These are phyloP conservation scores for Lobosporangium transversale DNA, from an alignment of 192 early-diverging fungal species.

Conservation along the genomic window DNA sequence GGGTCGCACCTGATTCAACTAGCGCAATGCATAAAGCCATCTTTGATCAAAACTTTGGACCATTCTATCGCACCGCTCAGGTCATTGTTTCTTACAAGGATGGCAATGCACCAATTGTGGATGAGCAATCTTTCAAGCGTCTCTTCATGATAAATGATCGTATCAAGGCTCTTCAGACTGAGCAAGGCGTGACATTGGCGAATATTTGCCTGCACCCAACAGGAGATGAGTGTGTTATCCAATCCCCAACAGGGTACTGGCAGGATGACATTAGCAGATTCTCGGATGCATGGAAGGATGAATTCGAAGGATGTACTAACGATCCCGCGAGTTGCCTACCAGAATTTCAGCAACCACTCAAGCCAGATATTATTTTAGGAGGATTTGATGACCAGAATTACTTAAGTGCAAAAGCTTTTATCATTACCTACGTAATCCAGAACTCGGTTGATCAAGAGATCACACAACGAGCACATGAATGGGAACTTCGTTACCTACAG, in stretches of 20 bases:
- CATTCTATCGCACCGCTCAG: conserved; percentile 75
- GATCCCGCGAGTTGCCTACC: conserved; percentile 66
- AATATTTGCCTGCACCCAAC: conserved; percentile 70
- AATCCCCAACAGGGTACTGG: conserved; percentile 75
- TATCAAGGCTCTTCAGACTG: conserved; percentile 52
- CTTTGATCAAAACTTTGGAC: conserved; percentile 70
- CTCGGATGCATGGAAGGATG: conserved; percentile 51
- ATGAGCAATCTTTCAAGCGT: conserved; percentile 50
- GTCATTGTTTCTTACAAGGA: conserved; percentile 61
- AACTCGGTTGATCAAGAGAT: conserved; percentile 59
- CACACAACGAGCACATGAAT: conserved; percentile 59
- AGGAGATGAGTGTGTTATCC: conserved; percentile 67
- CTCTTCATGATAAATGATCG: conserved; percentile 62
- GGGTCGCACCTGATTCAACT: conserved; percentile 68
- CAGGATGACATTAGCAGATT: conserved; percentile 60
- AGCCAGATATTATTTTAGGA: conserved; percentile 69
- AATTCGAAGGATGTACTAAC: conserved; percentile 56
- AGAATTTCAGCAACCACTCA: conserved; percentile 69
- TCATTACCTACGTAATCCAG: conserved; percentile 67
- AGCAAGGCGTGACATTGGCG: conserved; percentile 53
- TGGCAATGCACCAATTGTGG: conserved; percentile 48
- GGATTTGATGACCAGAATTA: conserved; percentile 57
- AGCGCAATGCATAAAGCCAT: conserved; percentile 63
- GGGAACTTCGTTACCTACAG: conserved; percentile 60
- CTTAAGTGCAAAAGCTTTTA: conserved; percentile 59